These are phyloP conservation scores for Podosphaera xanthii DNA, from an alignment of 2,329 filamentous ascomycete genomes.

Conservation along the genomic window DNA sequence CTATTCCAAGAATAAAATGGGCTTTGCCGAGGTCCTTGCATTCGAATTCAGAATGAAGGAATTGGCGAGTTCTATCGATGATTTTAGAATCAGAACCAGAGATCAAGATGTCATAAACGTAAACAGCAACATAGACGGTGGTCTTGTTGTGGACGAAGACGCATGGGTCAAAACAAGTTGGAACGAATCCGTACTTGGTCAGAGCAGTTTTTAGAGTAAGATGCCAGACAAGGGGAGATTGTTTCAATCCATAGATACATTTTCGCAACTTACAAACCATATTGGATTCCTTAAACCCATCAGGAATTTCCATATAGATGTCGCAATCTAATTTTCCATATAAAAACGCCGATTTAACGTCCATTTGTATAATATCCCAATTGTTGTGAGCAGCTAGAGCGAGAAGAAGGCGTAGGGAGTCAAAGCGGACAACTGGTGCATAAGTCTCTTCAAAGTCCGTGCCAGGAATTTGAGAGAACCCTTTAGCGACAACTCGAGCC, in stretches of 20 bases:
- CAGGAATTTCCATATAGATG: background rate
- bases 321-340: background rate
- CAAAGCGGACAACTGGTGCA: background rate
- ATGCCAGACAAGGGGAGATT: background rate
- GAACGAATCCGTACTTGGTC: background rate
- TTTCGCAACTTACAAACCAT: background rate
- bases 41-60: background rate
- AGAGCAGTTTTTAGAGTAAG: background rate
- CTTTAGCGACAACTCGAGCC: conserved; percentile 1
- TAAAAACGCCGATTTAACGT: background rate
- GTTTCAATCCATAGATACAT: background rate
- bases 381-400: background rate
- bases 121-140: background rate
- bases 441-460: background rate
- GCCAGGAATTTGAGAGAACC: conserved; percentile 1
- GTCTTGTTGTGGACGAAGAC: background rate
- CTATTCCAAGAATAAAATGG: background rate
- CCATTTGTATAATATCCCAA: background rate
- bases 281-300: background rate
- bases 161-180: background rate
- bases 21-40: background rate
- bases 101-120: background rate
- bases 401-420: background rate
- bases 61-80: background rate
- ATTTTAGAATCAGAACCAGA: background rate